Evolutionary conservation across 768 basidiomycete species (phyloP).

Genomic region (Mycena albidolilacea): DNA sequence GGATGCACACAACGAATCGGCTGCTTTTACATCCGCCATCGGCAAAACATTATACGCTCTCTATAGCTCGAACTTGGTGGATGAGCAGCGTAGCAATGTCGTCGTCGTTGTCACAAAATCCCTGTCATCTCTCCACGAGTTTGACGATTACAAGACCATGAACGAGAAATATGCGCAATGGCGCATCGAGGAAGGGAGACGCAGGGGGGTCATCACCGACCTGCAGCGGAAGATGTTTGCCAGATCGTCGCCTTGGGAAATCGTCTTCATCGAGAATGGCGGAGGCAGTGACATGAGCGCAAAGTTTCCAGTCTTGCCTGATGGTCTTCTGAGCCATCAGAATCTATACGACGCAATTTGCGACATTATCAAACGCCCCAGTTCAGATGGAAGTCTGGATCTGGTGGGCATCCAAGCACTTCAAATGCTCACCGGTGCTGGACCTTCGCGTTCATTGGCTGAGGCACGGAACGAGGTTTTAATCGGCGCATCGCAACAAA

Average conservation of each 20-base stretch:
- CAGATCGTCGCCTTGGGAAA: slow-evolving; percentile 1
- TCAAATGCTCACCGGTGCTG: background rate
- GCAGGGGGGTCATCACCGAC: background rate
- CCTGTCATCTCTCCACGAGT: slow-evolving; percentile 11
- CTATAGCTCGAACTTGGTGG: slow-evolving; percentile 4
- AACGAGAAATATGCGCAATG: slow-evolving; percentile 15
- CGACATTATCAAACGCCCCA: background rate
- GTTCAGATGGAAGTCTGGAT: background rate
- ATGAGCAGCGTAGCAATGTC: background rate
- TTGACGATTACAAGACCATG: slow-evolving; percentile 2
- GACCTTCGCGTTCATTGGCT: background rate
- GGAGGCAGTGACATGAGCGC: background rate
- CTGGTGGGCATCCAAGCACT: background rate
- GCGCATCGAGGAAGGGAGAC: slow-evolving; percentile 19
- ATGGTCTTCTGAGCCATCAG: background rate
- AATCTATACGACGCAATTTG: background rate
- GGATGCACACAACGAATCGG: slow-evolving; percentile 18
- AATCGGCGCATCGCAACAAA: background rate
- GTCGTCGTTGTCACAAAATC: slow-evolving; percentile 24
- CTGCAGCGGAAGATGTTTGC: slow-evolving; percentile 16
- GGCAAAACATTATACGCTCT: slow-evolving; percentile 12
- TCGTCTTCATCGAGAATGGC: slow-evolving; percentile 22
- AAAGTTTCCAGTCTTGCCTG: background rate
- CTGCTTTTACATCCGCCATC: slow-evolving; percentile 6
- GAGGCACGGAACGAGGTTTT: background rate